A percentile compares a stretch with the other conserved stretches of the same genome.
Evolutionary conservation across 768 basidiomycete species (phyloP).

Genomic region (Podaxis carcinomalis): DNA sequence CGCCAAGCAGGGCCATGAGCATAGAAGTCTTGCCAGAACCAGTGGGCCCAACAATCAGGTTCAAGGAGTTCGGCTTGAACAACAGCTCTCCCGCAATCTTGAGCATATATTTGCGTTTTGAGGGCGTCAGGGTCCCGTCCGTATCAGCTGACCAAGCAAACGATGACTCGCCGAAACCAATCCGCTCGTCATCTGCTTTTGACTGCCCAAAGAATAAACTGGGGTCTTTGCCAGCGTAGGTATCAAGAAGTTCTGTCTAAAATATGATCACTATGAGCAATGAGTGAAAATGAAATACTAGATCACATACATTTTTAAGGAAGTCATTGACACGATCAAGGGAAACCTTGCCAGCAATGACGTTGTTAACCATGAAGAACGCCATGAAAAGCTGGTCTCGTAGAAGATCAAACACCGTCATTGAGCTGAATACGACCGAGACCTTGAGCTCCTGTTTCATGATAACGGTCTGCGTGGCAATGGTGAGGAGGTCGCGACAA

Average conservation of each 20-base stretch:
- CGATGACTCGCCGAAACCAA: slow-evolving; percentile 48
- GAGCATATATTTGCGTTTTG: slow-evolving; percentile 47
- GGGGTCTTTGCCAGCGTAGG: slow-evolving; percentile 20
- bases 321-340: slow-evolving; percentile 48
- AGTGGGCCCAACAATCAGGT: slow-evolving; percentile 56
- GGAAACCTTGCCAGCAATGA: slow-evolving; percentile 52
- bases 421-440: slow-evolving; percentile 45
- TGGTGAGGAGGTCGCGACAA: background rate
- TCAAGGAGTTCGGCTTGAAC: slow-evolving; percentile 48
- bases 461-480: slow-evolving; percentile 27
- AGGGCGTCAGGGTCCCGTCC: slow-evolving; percentile 31
- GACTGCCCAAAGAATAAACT: slow-evolving; percentile 14
- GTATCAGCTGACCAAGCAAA: slow-evolving; percentile 50
- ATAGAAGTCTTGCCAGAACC: slow-evolving; percentile 59
- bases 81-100: slow-evolving; percentile 46
- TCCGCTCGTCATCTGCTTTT: slow-evolving; percentile 18
- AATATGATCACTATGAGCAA: background rate
- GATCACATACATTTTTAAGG: slow-evolving; percentile 27
- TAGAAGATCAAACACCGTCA: slow-evolving; percentile 65
- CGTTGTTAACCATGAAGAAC: slow-evolving; percentile 24
- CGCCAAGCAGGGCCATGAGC: slow-evolving; percentile 59
- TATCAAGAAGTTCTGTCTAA: slow-evolving; percentile 46
- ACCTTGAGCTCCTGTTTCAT: slow-evolving; percentile 34
- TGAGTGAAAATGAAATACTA: background rate
- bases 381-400: slow-evolving; percentile 44